Conservation (phyloP, 2,329 filamentous ascomycete genomes). For the Calycina herbarum region DNA sequence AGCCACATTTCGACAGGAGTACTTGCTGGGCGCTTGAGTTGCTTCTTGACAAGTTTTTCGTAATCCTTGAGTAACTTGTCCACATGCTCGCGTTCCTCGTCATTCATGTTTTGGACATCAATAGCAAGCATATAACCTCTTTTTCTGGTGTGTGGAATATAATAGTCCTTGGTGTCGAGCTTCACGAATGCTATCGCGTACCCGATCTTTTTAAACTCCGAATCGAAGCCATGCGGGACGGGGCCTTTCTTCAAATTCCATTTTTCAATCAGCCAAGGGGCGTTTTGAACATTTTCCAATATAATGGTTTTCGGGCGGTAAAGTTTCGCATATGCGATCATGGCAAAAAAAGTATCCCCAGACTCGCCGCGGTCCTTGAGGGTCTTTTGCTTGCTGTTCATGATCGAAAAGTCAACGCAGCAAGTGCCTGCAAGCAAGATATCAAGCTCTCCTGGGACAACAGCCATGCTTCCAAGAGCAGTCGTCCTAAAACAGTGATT, state of each 20-base stretch:
- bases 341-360: constrained; percentile 61
- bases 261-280: constrained; percentile 52
- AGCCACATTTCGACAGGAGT: constrained; percentile 63
- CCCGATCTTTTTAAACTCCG: constrained; percentile 40
- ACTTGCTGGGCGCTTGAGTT: constrained; percentile 54
- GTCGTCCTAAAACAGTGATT: constrained; percentile 51
- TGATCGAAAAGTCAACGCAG: constrained; percentile 70
- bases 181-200: constrained; percentile 54
- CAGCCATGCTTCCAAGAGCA: constrained; percentile 60
- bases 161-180: constrained; percentile 70
- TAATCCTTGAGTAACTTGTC: constrained; percentile 13
- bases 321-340: constrained; percentile 56
- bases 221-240: constrained; percentile 19
- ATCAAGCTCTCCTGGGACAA: constrained; percentile 59
- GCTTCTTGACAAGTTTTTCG: constrained; percentile 9
- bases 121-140: constrained; percentile 61
- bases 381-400: constrained; percentile 59
- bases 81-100: not conserved
- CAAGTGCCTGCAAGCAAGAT: constrained; percentile 72
- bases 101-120: constrained; percentile 20
- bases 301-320: constrained; percentile 64
- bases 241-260: constrained; percentile 12
- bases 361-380: constrained; percentile 62
- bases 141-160: constrained; percentile 68
- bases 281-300: constrained; percentile 67